A percentile compares a stretch with the other conserved stretches of the same genome.
Evolutionary conservation across 306 rosid genomes (phyloP).

Genomic region (Sechiopsis laciniata): DNA sequence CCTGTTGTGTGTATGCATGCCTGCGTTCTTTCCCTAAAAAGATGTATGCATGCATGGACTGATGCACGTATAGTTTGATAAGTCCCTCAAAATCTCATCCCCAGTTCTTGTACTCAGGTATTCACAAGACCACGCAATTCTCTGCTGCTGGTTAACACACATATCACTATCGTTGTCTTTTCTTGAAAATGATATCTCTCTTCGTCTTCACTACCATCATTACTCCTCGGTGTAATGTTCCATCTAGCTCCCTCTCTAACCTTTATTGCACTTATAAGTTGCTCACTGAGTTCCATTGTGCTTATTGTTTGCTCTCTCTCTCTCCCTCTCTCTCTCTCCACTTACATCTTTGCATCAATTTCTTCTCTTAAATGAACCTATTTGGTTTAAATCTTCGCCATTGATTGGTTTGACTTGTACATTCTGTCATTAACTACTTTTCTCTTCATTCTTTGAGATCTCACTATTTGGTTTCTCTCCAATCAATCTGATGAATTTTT

Average conservation of each 20-base stretch:
- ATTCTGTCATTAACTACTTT: neutral
- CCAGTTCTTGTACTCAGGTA: neutral
- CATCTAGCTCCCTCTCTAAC: neutral
- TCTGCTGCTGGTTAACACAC: neutral
- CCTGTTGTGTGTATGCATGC: neutral
- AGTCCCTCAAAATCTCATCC: neutral
- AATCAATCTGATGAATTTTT: neutral
- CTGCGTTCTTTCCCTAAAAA: too few species aligned
- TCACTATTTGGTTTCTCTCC: neutral
- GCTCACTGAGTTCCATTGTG: neutral
- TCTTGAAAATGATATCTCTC: neutral
- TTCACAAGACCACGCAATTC: neutral
- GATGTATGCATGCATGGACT: neutral
- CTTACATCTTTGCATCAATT: slow-evolving; percentile 2
- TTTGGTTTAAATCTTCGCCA: neutral
- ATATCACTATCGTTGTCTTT: neutral
- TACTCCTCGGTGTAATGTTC: neutral
- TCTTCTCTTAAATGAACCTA: neutral
- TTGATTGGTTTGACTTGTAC: neutral
- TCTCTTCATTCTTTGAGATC: neutral
- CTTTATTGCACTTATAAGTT: neutral
- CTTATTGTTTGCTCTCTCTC: neutral
- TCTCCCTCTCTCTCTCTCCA: neutral
- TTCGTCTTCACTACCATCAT: neutral
- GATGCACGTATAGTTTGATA: neutral